Evolutionary conservation across 495 filamentous ascomycete genomes (phyloP).

Genomic region (Penicillium ochrochloron): DNA sequence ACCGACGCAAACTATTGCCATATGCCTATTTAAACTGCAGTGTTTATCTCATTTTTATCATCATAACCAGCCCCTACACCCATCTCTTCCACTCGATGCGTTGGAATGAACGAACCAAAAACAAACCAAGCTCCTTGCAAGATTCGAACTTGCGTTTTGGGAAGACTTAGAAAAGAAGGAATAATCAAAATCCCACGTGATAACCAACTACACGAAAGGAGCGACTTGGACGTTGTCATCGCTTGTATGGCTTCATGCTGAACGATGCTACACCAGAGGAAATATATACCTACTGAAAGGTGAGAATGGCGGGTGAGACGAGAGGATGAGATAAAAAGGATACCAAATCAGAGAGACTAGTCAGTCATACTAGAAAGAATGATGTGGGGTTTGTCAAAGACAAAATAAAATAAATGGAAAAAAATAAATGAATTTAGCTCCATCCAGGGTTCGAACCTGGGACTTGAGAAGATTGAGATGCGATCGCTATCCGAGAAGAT

Average conservation of each 20-base stretch:
- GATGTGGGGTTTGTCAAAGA: too few species aligned
- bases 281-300: too few species aligned
- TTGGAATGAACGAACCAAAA: neutral
- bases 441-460: slow-evolving; percentile 13
- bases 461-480: slow-evolving; percentile 9
- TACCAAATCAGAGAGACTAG: too few species aligned
- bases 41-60: too few species aligned
- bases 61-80: too few species aligned
- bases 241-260: neutral
- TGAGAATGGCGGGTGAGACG: too few species aligned
- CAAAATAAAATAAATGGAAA: too few species aligned
- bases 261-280: too few species aligned
- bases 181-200: slow-evolving; percentile 5
- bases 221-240: neutral
- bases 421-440: slow-evolving; percentile 3
- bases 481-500: neutral
- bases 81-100: too few species aligned
- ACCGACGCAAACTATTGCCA: too few species aligned
- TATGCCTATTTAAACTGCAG: too few species aligned
- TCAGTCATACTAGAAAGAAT: too few species aligned
- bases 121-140: slow-evolving; percentile 5
- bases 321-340: neutral
- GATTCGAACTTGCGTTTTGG: slow-evolving; percentile 8
- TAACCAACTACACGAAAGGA: slow-evolving; percentile 8
- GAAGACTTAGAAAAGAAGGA: neutral